Evolutionary conservation across 2,329 filamentous ascomycete genomes (phyloP), one percentile per base, ranked within the genome.

Genomic region (Penicillium brasilianum): DNA sequence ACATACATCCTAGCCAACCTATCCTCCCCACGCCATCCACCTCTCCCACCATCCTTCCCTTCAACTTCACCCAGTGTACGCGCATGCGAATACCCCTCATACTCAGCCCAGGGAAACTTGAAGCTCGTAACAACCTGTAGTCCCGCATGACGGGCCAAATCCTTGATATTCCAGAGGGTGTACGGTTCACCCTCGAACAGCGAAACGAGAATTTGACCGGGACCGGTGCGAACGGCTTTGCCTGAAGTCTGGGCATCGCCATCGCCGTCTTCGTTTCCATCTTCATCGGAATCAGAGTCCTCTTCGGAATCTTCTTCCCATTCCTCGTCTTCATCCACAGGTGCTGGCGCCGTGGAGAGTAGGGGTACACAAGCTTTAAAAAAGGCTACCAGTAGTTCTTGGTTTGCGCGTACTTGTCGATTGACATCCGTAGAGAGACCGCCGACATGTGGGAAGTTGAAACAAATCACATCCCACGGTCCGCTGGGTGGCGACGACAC

Each of bases 391-490:
- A 83, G 72, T 10, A 84, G 73, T 60, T 82, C 80, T 78, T 97
- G 93, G 80, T 99, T 98, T 76, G 91, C 87, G 59, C 95, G 88
- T 14, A 97, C 93, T 79, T 99, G 95, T 37, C 95, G 85, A 80
- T 97, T 97, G 58, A 97, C 90, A 80, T 98, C 93, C 69, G 90
- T 98, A 66, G 87, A 90, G 71, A 96, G 89, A 49, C 95, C 95
- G 65, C 95, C 95, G 3, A 96, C 90, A 80, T 99, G 95, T 37
- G 95, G 95, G 77, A 99, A 99, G 82, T 97, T 97, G 86, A 98
- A 99, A 67, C 94, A 83, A 64, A 98, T 89, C 59, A 87, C 85
- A 76, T 96, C 88, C 83, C 90, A 93, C 4, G 81, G 77, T 3
- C 78, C 77, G 16, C 71, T 71, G 4, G 54, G 59, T 18, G 41